Evolutionary conservation across 768 basidiomycete genomes (phyloP).

Genomic region (Tricholoma hemisulphureum): DNA sequence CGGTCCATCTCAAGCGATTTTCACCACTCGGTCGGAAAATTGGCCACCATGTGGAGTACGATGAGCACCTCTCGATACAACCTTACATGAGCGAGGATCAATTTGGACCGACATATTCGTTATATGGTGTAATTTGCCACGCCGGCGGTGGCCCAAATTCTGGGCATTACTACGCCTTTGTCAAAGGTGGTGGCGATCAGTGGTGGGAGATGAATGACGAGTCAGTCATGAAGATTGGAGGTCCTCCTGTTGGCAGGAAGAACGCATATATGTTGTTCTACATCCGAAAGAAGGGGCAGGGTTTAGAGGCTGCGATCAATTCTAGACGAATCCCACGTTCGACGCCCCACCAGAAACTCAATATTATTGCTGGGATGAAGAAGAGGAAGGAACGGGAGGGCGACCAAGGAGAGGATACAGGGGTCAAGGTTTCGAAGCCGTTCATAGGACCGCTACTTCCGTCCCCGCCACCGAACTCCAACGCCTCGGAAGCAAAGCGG

Average conservation of each 20-base stretch:
- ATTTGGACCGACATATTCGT: constrained; percentile 73
- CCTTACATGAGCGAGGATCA: constrained; percentile 82
- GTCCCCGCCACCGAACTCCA: constrained; percentile 33
- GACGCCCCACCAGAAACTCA: constrained; percentile 30
- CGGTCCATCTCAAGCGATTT: constrained; percentile 94
- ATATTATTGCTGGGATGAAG: constrained; percentile 51
- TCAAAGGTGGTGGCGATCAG: constrained; percentile 62
- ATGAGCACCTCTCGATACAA: constrained; percentile 66
- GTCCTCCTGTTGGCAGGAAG: constrained; percentile 58
- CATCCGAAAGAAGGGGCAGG: constrained; percentile 75
- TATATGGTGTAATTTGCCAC: constrained; percentile 93
- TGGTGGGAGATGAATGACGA: constrained; percentile 99
- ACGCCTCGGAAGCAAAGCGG: constrained; percentile 24
- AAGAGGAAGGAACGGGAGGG: constrained; percentile 40
- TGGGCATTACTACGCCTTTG: constrained; percentile 90
- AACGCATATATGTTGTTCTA: constrained; percentile 96
- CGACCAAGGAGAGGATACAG: constrained; percentile 49
- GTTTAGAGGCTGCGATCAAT: constrained; percentile 61
- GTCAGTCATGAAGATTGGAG: constrained; percentile 44
- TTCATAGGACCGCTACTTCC: constrained; percentile 72
- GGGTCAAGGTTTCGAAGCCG: constrained; percentile 45
- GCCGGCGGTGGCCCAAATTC: constrained; percentile 91
- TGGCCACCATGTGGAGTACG: constrained; percentile 72
- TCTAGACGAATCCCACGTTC: constrained; percentile 20
- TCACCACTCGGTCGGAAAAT: constrained; percentile 89